Evolutionary conservation across 2,329 filamentous ascomycete genomes (phyloP).

Genomic region (Aspergillus sp.): DNA sequence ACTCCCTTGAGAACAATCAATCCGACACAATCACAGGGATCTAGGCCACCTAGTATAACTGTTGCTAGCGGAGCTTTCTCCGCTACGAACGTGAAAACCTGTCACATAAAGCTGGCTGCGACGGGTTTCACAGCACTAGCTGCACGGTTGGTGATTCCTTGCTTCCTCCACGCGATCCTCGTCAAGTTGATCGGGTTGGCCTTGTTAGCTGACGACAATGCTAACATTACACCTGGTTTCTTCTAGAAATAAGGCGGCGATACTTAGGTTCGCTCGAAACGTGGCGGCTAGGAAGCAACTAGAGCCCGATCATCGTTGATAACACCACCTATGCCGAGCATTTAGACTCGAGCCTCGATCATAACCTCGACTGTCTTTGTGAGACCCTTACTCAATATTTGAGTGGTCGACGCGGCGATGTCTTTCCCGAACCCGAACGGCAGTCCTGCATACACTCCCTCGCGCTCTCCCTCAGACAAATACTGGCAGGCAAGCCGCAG

Average conservation of each 20-base stretch:
- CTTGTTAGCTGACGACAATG: background rate
- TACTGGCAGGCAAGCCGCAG: slow-evolving; percentile 59
- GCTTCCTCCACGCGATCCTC: background rate
- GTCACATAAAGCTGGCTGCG: background rate
- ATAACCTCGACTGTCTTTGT: background rate
- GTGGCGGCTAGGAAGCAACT: background rate
- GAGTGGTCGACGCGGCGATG: slow-evolving; percentile 26
- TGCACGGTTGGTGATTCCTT: background rate
- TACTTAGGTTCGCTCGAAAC: background rate
- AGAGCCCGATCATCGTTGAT: background rate
- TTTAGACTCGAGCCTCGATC: background rate
- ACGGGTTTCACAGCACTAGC: background rate
- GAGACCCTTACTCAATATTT: background rate
- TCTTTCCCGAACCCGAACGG: slow-evolving; percentile 64
- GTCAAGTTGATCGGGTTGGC: too few relatives aligned
- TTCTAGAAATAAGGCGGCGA: background rate
- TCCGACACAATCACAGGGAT: background rate
- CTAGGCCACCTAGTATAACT: background rate
- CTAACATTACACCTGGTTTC: background rate
- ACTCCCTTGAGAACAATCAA: background rate
- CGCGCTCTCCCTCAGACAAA: slow-evolving; percentile 39
- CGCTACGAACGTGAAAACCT: background rate
- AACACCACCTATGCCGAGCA: slow-evolving; percentile 7
- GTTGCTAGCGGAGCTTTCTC: background rate
- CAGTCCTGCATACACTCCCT: slow-evolving; percentile 55